A percentile compares a stretch with the other conserved stretches of the same genome.
Evolutionary conservation across 176 grass and related monocot genomes (phyloP).

Genomic region (Tuctoria greenei): DNA sequence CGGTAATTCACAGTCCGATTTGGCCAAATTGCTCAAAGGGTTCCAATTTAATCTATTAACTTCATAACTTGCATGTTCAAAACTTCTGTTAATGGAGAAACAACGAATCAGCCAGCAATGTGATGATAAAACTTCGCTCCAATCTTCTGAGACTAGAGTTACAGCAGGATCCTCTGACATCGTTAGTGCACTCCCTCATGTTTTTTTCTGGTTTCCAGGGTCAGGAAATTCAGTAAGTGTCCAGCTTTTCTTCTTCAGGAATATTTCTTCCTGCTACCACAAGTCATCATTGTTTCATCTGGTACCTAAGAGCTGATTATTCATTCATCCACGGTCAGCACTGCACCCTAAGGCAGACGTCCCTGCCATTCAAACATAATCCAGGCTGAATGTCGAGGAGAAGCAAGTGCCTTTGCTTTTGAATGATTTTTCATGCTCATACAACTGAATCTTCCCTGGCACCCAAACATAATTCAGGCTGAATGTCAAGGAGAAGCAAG

Average conservation of each 20-base stretch:
- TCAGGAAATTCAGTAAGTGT: not conserved
- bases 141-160: not conserved
- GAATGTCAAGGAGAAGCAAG: too few relatives aligned
- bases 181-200: too few relatives aligned
- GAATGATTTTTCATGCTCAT: not conserved
- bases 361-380: too few relatives aligned
- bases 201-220: not conserved
- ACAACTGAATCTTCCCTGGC: constrained; percentile 2
- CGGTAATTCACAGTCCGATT: too few relatives aligned
- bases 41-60: not conserved
- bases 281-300: not conserved
- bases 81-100: not conserved
- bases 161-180: not conserved
- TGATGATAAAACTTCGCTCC: not conserved
- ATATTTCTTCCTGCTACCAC: not conserved
- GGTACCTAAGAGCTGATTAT: not conserved
- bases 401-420: not conserved
- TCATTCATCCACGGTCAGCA: not conserved
- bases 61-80: not conserved
- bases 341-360: not conserved
- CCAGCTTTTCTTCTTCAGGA: not conserved
- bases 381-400: not conserved
- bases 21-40: too few relatives aligned
- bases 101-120: not conserved
- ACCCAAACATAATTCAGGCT: constrained; percentile 47